phyloP scores from a whole-genome alignment of 2,329 filamentous ascomycete genomes.

The Aspergillus novofumigatus region DNA sequence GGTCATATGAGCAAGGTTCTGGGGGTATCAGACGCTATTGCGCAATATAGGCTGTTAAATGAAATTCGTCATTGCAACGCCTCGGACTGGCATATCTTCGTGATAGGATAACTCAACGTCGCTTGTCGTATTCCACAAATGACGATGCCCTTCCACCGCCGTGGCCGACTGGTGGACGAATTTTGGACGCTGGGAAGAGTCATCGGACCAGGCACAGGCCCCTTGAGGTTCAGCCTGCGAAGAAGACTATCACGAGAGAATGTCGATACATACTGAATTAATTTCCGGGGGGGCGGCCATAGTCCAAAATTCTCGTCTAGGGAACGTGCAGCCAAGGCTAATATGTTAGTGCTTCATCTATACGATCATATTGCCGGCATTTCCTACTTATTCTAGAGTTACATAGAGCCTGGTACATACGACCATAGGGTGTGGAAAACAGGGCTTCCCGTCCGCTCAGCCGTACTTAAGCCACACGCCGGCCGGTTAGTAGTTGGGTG shows the following conservation, averaged over 20 bases:
- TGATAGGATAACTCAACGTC: not conserved
- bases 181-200: not conserved
- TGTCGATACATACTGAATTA: not conserved
- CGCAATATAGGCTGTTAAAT: not conserved
- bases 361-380: not conserved
- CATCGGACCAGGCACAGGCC: too few relatives aligned
- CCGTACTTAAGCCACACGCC: too few relatives aligned
- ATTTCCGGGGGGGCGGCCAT: not conserved
- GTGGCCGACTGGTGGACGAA: not conserved
- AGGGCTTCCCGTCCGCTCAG: too few relatives aligned
- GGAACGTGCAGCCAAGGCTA: not conserved
- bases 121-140: not conserved
- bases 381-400: too few relatives aligned
- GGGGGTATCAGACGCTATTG: not conserved
- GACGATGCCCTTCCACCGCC: too few relatives aligned
- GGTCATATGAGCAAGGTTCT: not conserved
- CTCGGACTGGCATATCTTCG: too few relatives aligned
- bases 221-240: too few relatives aligned
- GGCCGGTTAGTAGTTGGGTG: too few relatives aligned
- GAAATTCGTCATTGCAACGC: not conserved
- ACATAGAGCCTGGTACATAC: too few relatives aligned
- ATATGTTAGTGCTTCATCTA: not conserved
- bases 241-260: not conserved
- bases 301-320: not conserved
- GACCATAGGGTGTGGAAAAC: too few relatives aligned